phyloP scores from a whole-genome alignment of 1,284 basidiomycete species.

The Rhizopogon parksii region DNA sequence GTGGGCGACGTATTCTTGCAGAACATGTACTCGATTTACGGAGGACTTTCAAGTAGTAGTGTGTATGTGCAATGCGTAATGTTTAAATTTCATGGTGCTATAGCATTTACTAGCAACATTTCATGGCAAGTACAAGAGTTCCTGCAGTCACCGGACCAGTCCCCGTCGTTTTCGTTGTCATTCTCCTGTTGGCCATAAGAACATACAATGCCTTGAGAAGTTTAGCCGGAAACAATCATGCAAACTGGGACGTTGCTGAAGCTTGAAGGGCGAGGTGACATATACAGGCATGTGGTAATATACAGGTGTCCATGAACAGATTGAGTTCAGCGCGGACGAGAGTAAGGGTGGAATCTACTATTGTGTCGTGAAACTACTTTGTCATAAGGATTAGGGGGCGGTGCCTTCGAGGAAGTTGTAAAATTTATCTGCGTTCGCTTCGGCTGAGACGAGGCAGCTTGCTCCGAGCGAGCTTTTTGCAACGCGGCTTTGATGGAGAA shows the following conservation, averaged over 20 bases:
- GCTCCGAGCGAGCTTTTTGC: slow-evolving; percentile 40
- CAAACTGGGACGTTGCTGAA: neutral
- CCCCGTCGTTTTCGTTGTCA: too few relatives aligned
- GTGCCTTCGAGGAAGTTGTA: slow-evolving; percentile 19
- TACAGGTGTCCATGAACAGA: neutral
- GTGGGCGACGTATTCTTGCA: slow-evolving; percentile 8
- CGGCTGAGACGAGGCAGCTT: slow-evolving; percentile 23
- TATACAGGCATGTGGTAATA: slow-evolving; percentile 10
- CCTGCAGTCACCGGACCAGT: too few relatives aligned
- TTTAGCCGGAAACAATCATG: neutral
- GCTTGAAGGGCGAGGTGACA: neutral
- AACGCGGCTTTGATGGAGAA: slow-evolving; percentile 28
- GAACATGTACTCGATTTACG: slow-evolving; percentile 17
- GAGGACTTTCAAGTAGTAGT: neutral
- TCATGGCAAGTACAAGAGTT: too few relatives aligned
- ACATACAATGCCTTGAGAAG: neutral
- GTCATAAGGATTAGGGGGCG: slow-evolving; percentile 14
- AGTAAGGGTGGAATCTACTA: slow-evolving; percentile 24
- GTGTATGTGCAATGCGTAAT: too few relatives aligned
- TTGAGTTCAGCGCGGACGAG: slow-evolving; percentile 16
- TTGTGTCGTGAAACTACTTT: slow-evolving; percentile 14
- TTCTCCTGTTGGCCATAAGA: neutral
- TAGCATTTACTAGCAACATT: too few relatives aligned
- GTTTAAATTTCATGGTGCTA: too few relatives aligned
- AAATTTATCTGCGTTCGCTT: slow-evolving; percentile 31